Evolutionary conservation across 129 eudicot species (phyloP), one percentile per base, ranked within the genome.

Genomic region (Arctium lappa): DNA sequence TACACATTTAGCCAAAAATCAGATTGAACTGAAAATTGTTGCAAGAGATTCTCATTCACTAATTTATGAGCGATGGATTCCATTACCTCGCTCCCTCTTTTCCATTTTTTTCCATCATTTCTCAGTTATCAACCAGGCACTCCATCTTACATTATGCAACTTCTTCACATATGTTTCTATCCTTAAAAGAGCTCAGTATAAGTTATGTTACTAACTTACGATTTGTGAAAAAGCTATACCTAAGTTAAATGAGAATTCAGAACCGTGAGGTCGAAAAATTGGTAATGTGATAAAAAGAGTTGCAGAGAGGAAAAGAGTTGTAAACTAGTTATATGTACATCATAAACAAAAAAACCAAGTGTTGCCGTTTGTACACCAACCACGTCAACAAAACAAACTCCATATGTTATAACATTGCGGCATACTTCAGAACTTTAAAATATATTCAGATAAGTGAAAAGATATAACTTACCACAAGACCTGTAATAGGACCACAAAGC

Each of bases 401-500:
- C 40, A 4, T 38, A n/a, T 34, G 6, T 44, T 82, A 68, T 1
- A 6, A 42, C 65, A 53, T 13, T 53, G 65, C 22, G 2, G 42
- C 63, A 27, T 34, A 69, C 81, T 37, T 83, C 46, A 48, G 76
- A 83, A 34, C 32, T 69, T 48, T 32, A 39, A 48, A 69, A 50
- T 69, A 48, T 34, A 70, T 70, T 70, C 68, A 70, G 11, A 38
- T 36, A 72, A 56, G 44, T 36, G 12, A 76, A 12, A 80, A 83
- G 83, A 73, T 56, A 72, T 56, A 79, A 79, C 99, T 44, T 93
- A 95, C 99, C 97, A 93, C 97, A 73, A 95, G 97, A 81, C 99
- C 99, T 33, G 99, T 93, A 73, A 95, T 93, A 39, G 99, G 99
- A 42, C 99, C 98, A 83, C 99, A 93, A 18, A 95, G 97, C 98